Base-by-base conservation (phyloP, 805 yeast species). In the Candida adriatica region DNA sequence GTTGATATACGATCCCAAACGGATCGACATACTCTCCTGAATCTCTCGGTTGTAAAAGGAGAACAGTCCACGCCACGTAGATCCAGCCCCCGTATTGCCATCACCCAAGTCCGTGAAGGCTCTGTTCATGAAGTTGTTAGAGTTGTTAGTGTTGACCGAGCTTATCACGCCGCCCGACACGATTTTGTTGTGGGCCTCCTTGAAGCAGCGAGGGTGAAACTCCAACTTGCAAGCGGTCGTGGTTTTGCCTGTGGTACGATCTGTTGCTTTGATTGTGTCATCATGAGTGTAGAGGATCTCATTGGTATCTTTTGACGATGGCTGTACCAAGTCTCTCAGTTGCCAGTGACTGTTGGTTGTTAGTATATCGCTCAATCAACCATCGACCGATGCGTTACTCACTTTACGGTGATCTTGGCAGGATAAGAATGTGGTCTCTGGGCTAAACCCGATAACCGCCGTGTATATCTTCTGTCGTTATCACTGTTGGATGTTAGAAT, bases 1-100 rank as follows among this genome's bases (percentile, higher is more conserved):
- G 55, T 86, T 87, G 46, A 88, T 86, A 58, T 78, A 74, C 20
- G 81, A 81, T 0, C 96, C 96, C 32, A 86, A 58, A 32, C 71
- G 71, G 17, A 73, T 64, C 3, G 79, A 70, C 27, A 64, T 56
- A 6, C 66, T 58, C 6, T 56, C 50, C n/a, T 64, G 64, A 8
- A 73, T 65, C 5, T 63, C 62, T 16, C 72, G 68, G 37, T 72
- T 69, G 50, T 68, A 66, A 29, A 80, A 58, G 2, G 81, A 69
- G 37, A 79, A 72, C 24, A 76, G 64, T 0, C 95, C 95, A 42
- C 75, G 75, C 58, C 73, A 64, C 23, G 53, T 40, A 49, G 60
- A 27, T 59, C 57, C 39, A 56, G 33, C 31, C 18, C 52, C 37
- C 42, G 53, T 11, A 52, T 50, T 24, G 29, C 47, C 30, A 46